A percentile compares a stretch with the other conserved stretches of the same genome.
These are phyloP conservation scores for Arxiozyma bovina DNA, from an alignment of 1,139 yeast species.

Conservation along the genomic window DNA sequence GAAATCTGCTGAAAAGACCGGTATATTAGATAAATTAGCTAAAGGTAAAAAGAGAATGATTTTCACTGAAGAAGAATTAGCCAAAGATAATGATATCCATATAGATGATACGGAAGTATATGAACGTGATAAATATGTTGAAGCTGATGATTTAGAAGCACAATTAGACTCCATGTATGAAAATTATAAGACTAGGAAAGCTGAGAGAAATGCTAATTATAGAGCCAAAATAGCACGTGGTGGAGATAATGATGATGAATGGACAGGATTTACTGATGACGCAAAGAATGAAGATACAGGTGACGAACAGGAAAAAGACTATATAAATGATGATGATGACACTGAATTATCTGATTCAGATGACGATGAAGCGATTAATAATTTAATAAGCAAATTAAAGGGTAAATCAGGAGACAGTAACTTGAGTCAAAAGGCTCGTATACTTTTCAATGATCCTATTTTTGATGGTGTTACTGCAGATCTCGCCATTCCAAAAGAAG, in stretches of 20 bases:
- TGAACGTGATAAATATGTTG: slow-evolving; percentile 37
- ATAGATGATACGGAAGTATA: slow-evolving; percentile 38
- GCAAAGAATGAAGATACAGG: slow-evolving; percentile 37
- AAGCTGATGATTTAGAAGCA: slow-evolving; percentile 64
- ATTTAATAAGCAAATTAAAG: slow-evolving; percentile 50
- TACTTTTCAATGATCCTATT: slow-evolving; percentile 70
- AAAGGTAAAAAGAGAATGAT: slow-evolving; percentile 79
- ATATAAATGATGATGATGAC: slow-evolving; percentile 35
- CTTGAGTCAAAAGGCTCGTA: slow-evolving; percentile 62
- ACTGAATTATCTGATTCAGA: slow-evolving; percentile 42
- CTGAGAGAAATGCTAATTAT: slow-evolving; percentile 72
- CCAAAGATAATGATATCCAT: slow-evolving; percentile 46
- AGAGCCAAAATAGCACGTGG: slow-evolving; percentile 78
- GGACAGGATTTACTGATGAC: slow-evolving; percentile 71
- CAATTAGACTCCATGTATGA: slow-evolving; percentile 78
- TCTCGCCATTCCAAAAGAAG: slow-evolving; percentile 3
- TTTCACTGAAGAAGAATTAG: slow-evolving; percentile 47
- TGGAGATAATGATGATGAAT: slow-evolving; percentile 67
- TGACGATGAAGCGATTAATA: slow-evolving; percentile 66
- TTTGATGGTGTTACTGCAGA: slow-evolving; percentile 45
- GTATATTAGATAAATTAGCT: slow-evolving; percentile 62
- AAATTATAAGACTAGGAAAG: slow-evolving; percentile 59
- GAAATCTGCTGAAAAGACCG: slow-evolving; percentile 77
- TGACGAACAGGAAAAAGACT: slow-evolving; percentile 31
- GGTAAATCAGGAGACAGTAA: slow-evolving; percentile 40